A percentile compares a stretch with the other conserved stretches of the same genome.
Evolutionary conservation across 176 grass and related monocot species (phyloP).

Genomic region (Phoenix dactylifera): DNA sequence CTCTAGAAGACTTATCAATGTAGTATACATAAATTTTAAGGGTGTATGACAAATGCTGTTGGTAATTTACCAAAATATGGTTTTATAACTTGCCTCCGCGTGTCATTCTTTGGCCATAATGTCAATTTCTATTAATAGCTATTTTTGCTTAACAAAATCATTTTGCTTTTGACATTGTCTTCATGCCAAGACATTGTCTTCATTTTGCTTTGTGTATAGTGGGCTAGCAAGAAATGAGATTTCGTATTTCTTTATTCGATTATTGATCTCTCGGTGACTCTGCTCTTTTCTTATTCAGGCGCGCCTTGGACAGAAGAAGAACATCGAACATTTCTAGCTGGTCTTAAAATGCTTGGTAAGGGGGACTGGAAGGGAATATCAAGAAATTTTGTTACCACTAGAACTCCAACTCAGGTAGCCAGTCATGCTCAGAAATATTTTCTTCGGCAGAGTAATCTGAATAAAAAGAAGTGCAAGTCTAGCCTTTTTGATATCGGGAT

Average conservation of each 20-base stretch:
- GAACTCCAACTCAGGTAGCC: constrained; percentile 65
- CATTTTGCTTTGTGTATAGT: no score
- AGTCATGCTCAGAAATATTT: constrained; percentile 83
- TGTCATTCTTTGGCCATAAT: no score
- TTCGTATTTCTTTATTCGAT: constrained; percentile 1
- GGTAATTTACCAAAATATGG: no score
- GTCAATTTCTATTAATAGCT: no score
- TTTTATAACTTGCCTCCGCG: no score
- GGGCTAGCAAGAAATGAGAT: no score
- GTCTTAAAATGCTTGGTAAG: constrained; percentile 64
- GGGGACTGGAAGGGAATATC: constrained; percentile 71
- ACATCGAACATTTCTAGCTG: constrained; percentile 61
- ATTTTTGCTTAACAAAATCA: no score
- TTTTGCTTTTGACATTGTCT: no score
- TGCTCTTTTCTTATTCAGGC: constrained; percentile 29
- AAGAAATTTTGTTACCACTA: constrained; percentile 50
- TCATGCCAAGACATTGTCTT: no score
- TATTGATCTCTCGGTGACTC: neutral
- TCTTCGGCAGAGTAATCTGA: constrained; percentile 43
- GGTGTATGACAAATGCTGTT: no score
- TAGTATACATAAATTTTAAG: no score
- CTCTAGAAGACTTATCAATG: no score
- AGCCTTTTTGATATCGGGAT: constrained; percentile 62
- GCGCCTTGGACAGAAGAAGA: constrained; percentile 76
- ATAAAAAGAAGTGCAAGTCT: constrained; percentile 57